phyloP scores from a whole-genome alignment of 352 stramenopile genomes.

The Lagenidium giganteum region DNA sequence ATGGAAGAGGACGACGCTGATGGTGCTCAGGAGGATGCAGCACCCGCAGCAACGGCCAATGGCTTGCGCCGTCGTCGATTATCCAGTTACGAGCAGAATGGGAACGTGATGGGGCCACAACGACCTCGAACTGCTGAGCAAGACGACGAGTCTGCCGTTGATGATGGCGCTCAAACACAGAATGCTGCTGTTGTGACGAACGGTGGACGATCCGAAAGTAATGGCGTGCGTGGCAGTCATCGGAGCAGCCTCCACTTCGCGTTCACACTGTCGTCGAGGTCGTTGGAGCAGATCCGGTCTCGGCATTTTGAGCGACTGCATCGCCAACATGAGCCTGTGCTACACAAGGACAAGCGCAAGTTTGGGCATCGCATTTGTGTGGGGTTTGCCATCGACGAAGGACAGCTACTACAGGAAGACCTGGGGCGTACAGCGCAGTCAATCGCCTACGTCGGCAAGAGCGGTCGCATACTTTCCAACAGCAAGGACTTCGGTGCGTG shows the following conservation, averaged over 20 bases:
- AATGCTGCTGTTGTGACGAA: neutral
- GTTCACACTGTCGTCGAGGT: conserved; percentile 35
- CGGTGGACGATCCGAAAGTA: no score
- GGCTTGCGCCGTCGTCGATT: no score
- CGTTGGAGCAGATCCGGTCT: conserved; percentile 33
- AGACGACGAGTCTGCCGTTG: neutral
- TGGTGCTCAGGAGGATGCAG: conserved; percentile 3
- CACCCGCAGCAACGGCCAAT: no score
- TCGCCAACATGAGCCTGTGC: conserved; percentile 18
- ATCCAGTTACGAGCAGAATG: no score
- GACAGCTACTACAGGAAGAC: conserved; percentile 24
- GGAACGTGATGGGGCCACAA: no score
- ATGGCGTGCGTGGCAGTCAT: no score
- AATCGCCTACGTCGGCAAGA: conserved; percentile 52
- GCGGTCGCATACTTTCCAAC: conserved; percentile 42
- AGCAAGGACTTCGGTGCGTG: conserved; percentile 41
- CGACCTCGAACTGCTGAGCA: neutral
- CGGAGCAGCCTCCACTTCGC: conserved; percentile 25
- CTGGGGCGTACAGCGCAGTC: conserved; percentile 31
- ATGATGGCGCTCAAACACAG: neutral
- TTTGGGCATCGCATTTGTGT: conserved; percentile 43
- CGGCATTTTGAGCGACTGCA: conserved; percentile 33
- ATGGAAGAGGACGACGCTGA: conserved; percentile 7
- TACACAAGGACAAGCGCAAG: conserved; percentile 25
- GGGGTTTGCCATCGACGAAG: conserved; percentile 35